These are phyloP conservation scores for Corniculantispora saksenae DNA, from an alignment of 2,329 filamentous ascomycete species.

Conservation along the genomic window DNA sequence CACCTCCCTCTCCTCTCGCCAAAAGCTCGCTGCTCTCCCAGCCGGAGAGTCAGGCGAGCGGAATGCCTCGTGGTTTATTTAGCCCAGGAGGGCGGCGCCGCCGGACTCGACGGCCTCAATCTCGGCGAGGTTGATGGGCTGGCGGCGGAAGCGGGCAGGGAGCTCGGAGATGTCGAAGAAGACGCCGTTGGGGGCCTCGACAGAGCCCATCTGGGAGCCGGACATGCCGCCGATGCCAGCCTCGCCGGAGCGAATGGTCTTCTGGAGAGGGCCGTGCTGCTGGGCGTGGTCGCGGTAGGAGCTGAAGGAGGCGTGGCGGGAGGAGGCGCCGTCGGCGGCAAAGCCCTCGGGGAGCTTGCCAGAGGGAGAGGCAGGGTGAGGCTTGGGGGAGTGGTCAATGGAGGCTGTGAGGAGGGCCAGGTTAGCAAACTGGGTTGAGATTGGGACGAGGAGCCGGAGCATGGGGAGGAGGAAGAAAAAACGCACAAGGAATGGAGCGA, in stretches of 20 bases:
- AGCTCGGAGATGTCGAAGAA: conserved; percentile 90
- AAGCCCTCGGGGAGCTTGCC: conserved; percentile 61
- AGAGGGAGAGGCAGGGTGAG: conserved; percentile 71
- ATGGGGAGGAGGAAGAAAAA: neutral
- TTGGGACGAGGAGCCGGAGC: neutral
- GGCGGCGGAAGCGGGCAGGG: conserved; percentile 77
- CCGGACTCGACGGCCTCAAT: conserved; percentile 96
- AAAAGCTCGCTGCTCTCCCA: neutral
- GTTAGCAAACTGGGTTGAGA: conserved; percentile 23
- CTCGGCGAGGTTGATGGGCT: conserved; percentile 74
- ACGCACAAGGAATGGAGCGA: conserved; percentile 59
- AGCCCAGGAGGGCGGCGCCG: conserved; percentile 65
- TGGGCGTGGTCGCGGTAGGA: conserved; percentile 76
- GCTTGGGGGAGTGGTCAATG: conserved; percentile 71
- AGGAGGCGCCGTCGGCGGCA: conserved; percentile 35
- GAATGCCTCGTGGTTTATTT: conserved; percentile 22
- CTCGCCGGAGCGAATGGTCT: conserved; percentile 46
- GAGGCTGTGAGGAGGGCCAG: conserved; percentile 51
- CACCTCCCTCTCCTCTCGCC: neutral
- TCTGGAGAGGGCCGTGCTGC: conserved; percentile 74
- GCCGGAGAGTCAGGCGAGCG: neutral
- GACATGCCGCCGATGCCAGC: conserved; percentile 59
- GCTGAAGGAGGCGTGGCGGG: conserved; percentile 65
- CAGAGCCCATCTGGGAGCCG: conserved; percentile 70
- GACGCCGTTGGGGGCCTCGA: conserved; percentile 70